These are phyloP conservation scores for Ilyonectria destructans DNA, from an alignment of 2,329 filamentous ascomycete genomes.

Conservation along the genomic window DNA sequence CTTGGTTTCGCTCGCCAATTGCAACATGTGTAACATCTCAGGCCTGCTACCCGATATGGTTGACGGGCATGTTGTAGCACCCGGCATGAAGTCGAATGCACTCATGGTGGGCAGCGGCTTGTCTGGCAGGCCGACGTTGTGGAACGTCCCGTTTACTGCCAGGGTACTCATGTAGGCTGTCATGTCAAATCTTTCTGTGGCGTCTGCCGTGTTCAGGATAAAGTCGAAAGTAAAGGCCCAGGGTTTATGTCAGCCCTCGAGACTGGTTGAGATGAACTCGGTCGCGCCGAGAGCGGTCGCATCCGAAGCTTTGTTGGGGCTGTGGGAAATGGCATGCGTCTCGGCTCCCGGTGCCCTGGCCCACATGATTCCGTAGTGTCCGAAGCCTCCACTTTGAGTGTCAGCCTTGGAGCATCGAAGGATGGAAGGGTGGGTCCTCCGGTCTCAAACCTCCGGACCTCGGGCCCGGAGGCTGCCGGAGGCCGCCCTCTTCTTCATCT, in stretches of 20 bases:
- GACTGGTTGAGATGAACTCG: conserved; percentile 62
- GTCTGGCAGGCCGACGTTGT: conserved; percentile 72
- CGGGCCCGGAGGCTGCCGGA: too few species aligned
- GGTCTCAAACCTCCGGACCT: too few species aligned
- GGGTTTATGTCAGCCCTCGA: conserved; percentile 72
- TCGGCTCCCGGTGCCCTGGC: too few species aligned
- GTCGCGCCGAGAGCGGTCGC: conserved; percentile 75
- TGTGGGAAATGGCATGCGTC: conserved; percentile 77
- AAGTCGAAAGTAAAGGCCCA: conserved; percentile 68
- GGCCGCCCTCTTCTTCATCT: too few species aligned
- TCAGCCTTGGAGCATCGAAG: too few species aligned
- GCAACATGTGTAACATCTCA: conserved; percentile 72
- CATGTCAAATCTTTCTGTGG: conserved; percentile 70
- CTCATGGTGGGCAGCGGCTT: conserved; percentile 62
- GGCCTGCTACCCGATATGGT: conserved; percentile 73
- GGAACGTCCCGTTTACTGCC: conserved; percentile 69
- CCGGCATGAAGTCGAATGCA: conserved; percentile 63
- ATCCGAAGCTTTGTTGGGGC: conserved; percentile 71
- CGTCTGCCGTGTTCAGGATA: conserved; percentile 66
- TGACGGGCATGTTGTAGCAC: conserved; percentile 67
- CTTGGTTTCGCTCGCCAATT: conserved; percentile 70
- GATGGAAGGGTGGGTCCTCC: too few species aligned
- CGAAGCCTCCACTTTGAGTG: too few species aligned
- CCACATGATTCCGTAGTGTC: too few species aligned
- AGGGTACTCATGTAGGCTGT: conserved; percentile 66